phyloP scores from a whole-genome alignment of 1,139 yeast species.

The Pichia cactophila region DNA sequence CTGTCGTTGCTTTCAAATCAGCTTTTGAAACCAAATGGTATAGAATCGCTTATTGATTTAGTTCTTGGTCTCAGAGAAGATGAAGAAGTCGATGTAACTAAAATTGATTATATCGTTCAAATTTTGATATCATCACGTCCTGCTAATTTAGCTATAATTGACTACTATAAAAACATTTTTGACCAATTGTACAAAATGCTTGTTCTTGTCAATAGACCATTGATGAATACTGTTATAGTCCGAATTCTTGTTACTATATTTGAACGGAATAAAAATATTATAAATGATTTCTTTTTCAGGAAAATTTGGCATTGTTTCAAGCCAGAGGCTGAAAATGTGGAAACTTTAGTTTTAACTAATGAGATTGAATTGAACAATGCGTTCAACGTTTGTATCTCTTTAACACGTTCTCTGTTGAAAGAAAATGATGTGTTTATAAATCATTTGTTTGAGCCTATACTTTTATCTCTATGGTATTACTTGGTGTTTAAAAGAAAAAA shows the following conservation, averaged over 20 bases:
- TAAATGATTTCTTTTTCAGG: conserved; percentile 51
- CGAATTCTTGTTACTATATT: conserved; percentile 50
- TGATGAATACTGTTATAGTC: conserved; percentile 50
- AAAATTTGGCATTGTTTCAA: conserved; percentile 39
- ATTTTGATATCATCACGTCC: conserved; percentile 59
- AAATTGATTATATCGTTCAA: conserved; percentile 56
- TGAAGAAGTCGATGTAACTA: conserved; percentile 59
- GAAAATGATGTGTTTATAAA: conserved; percentile 32
- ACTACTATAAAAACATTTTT: conserved; percentile 52
- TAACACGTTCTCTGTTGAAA: conserved; percentile 41
- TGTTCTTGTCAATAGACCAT: conserved; percentile 53
- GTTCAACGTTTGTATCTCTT: conserved; percentile 57
- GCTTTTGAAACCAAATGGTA: conserved; percentile 49
- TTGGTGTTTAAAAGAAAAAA: conserved; percentile 40
- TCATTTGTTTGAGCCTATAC: conserved; percentile 39
- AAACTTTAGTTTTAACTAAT: conserved; percentile 29
- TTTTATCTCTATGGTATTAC: conserved; percentile 56
- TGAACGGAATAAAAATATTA: conserved; percentile 43
- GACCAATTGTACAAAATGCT: conserved; percentile 52
- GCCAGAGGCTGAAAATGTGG: conserved; percentile 26
- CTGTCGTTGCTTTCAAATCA: conserved; percentile 42
- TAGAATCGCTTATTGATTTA: conserved; percentile 65
- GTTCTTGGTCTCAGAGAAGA: conserved; percentile 68
- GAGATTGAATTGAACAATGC: conserved; percentile 52
- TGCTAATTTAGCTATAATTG: conserved; percentile 34